Evolutionary conservation across 2,329 filamentous ascomycete genomes (phyloP).

Genomic region (Fusarium continuum): DNA sequence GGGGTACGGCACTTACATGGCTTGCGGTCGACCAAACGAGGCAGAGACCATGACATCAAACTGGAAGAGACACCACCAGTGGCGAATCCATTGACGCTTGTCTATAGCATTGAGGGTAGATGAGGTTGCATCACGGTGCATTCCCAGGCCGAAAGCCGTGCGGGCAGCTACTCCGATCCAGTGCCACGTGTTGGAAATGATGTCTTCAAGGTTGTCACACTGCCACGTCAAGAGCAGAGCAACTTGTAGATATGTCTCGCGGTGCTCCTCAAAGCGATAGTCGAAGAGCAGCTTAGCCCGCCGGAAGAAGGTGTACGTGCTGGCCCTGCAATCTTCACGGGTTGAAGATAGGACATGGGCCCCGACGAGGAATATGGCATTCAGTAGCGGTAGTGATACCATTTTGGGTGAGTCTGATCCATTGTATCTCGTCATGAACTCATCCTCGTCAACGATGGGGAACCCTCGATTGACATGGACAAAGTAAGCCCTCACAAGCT

Average conservation of each 20-base stretch:
- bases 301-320: conserved; percentile 59
- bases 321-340: conserved; percentile 51
- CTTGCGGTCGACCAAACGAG: conserved; percentile 60
- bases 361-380: conserved; percentile 61
- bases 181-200: conserved; percentile 60
- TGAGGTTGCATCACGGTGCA: conserved; percentile 53
- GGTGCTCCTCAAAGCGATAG: conserved; percentile 61
- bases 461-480: conserved; percentile 60
- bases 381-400: conserved; percentile 58
- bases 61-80: conserved; percentile 55
- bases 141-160: conserved; percentile 63
- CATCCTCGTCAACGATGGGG: conserved; percentile 60
- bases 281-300: conserved; percentile 64
- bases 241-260: conserved; percentile 63
- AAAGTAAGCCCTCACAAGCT: conserved; percentile 62
- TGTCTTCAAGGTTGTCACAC: conserved; percentile 63
- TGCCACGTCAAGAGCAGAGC: conserved; percentile 65
- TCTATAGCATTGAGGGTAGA: conserved; percentile 45
- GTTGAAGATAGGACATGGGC: conserved; percentile 57
- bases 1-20: conserved; percentile 52
- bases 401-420: conserved; percentile 55
- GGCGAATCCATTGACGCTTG: conserved; percentile 49
- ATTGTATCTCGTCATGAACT: conserved; percentile 60
- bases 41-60: conserved; percentile 50
- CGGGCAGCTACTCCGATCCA: conserved; percentile 64